phyloP scores from a whole-genome alignment of 768 basidiomycete species.

The Cyathus striatus region DNA sequence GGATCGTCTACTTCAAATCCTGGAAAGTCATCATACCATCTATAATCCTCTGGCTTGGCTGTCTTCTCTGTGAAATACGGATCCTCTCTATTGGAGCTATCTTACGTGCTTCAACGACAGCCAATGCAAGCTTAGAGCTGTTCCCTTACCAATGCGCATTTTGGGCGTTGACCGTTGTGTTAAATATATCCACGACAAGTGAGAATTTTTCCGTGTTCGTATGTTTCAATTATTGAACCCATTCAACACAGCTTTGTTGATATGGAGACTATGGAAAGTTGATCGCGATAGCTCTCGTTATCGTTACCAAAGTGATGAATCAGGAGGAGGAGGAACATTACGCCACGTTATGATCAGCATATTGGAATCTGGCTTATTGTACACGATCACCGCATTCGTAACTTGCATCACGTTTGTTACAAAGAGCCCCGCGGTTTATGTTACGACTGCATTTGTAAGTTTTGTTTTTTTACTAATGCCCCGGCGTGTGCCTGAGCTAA shows the following conservation, averaged over 20 bases:
- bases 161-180: slow-evolving; percentile 9
- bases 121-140: slow-evolving; percentile 3
- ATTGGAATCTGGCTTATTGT: slow-evolving; percentile 22
- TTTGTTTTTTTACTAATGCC: background rate
- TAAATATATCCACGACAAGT: slow-evolving; percentile 12
- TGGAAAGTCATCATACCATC: slow-evolving; percentile 11
- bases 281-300: slow-evolving; percentile 2
- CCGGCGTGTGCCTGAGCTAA: background rate
- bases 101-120: slow-evolving; percentile 2
- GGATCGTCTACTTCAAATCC: slow-evolving; percentile 12
- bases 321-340: background rate
- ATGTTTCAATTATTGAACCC: background rate
- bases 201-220: slow-evolving; percentile 1
- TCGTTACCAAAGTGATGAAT: background rate
- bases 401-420: slow-evolving; percentile 13
- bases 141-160: slow-evolving; percentile 6
- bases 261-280: slow-evolving; percentile 7
- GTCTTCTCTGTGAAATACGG: slow-evolving; percentile 6
- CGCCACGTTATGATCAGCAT: slow-evolving; percentile 17
- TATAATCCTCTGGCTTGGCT: slow-evolving; percentile 13
- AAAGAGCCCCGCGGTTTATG: slow-evolving; percentile 16
- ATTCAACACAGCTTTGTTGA: slow-evolving; percentile 6
- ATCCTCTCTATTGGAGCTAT: slow-evolving; percentile 6
- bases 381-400: slow-evolving; percentile 13
- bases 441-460: slow-evolving; percentile 15